Percentiles rank a stretch among this genome's conserved stretches.
These are phyloP conservation scores for Imleria badia DNA, from an alignment of 768 basidiomycete species.

Conservation along the genomic window DNA sequence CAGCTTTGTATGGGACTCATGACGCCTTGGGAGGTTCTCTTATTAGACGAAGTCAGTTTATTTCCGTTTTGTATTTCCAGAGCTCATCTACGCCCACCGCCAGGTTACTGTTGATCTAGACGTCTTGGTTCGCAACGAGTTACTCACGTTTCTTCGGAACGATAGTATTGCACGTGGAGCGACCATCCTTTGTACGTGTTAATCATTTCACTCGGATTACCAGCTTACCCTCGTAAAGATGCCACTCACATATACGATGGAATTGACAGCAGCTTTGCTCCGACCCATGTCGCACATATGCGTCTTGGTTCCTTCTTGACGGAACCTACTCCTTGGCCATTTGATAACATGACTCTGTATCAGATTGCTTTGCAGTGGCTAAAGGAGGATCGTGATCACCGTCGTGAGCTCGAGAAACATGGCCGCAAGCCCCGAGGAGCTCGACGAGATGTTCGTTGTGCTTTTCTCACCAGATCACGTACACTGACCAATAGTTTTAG, in stretches of 20 bases:
- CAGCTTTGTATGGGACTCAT: slow-evolving; percentile 97
- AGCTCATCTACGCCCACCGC: not conserved
- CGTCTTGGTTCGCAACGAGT: slow-evolving; percentile 87
- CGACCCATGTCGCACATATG: slow-evolving; percentile 93
- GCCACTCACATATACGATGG: slow-evolving; percentile 99
- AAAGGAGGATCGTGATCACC: slow-evolving; percentile 71
- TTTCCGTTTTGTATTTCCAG: not conserved
- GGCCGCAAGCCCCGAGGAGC: slow-evolving; percentile 65
- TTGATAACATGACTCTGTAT: slow-evolving; percentile 51
- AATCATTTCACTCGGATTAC: not conserved
- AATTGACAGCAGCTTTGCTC: slow-evolving; percentile 65
- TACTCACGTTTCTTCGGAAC: slow-evolving; percentile 82
- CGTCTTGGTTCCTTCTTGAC: slow-evolving; percentile 74
- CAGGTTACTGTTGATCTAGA: slow-evolving; percentile 97
- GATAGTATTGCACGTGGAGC: slow-evolving; percentile 81
- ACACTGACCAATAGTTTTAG: slow-evolving; percentile 33
- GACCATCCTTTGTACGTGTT: slow-evolving; percentile 77
- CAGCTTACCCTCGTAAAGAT: slow-evolving; percentile 46
- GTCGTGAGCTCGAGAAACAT: slow-evolving; percentile 55
- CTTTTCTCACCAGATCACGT: not conserved
- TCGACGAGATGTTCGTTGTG: slow-evolving; percentile 48
- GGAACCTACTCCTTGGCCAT: slow-evolving; percentile 70
- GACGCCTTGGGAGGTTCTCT: slow-evolving; percentile 88
- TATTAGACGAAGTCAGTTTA: slow-evolving; percentile 82
- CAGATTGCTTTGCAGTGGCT: slow-evolving; percentile 83